phyloP scores from a whole-genome alignment of 176 grass and related monocot genomes.

The Poa annua region DNA sequence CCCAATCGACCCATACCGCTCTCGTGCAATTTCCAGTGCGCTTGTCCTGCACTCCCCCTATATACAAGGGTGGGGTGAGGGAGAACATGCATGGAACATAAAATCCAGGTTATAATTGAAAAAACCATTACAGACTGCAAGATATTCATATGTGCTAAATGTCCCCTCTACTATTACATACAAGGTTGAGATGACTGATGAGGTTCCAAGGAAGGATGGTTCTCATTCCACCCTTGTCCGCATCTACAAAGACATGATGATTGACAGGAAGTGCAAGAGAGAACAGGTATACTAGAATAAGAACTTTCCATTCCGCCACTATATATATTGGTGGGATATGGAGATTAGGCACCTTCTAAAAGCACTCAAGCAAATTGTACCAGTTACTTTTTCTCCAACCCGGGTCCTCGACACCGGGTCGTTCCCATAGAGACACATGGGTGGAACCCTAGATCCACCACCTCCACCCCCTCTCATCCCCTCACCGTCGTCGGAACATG shows the following conservation, averaged over 20 bases:
- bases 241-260: background rate
- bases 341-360: background rate
- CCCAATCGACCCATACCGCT: no score
- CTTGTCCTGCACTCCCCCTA: background rate
- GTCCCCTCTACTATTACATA: background rate
- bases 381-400: background rate
- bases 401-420: background rate
- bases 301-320: background rate
- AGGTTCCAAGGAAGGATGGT: background rate
- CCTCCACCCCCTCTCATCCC: background rate
- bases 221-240: background rate
- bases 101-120: background rate
- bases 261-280: background rate
- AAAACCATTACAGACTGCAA: background rate
- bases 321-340: background rate
- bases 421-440: background rate
- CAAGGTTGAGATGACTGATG: background rate
- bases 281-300: background rate
- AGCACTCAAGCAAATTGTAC: background rate
- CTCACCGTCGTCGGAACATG: no score
- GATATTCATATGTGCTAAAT: background rate
- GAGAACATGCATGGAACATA: background rate
- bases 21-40: background rate
- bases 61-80: background rate
- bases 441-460: background rate